Evolutionary conservation across 345 rosid genomes (phyloP).

Genomic region (Eucalyptus tenuipes): DNA sequence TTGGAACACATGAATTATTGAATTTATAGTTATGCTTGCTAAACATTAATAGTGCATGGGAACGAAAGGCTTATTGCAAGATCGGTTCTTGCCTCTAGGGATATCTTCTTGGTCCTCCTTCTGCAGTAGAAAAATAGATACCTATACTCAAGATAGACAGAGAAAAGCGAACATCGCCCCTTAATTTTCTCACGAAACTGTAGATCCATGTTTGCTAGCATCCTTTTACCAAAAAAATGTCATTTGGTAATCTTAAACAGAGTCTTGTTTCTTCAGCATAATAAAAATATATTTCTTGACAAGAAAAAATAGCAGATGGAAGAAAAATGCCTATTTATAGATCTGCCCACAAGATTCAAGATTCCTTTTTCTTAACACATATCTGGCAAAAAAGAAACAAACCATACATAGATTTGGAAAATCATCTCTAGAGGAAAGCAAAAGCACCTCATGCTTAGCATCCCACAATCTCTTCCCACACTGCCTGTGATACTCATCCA

Average conservation of each 20-base stretch:
- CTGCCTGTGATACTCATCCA: constrained; percentile 69
- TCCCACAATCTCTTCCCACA: constrained; percentile 88
- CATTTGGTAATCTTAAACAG: background rate
- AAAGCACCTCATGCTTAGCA: constrained; percentile 86
- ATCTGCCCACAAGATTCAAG: background rate
- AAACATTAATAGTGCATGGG: background rate
- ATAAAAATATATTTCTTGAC: background rate
- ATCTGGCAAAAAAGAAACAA: background rate
- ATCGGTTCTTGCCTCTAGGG: constrained; percentile 11
- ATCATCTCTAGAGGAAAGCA: background rate
- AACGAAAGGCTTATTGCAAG: constrained; percentile 12
- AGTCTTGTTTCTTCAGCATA: background rate
- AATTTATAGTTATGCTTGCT: background rate
- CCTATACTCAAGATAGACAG: background rate
- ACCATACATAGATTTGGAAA: background rate
- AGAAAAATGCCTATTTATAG: background rate
- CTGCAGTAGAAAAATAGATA: background rate
- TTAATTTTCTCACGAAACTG: constrained; percentile 55
- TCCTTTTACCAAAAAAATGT: constrained; percentile 20
- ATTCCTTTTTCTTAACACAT: background rate
- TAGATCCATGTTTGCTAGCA: constrained; percentile 23
- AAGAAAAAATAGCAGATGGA: background rate
- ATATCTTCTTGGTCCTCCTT: background rate
- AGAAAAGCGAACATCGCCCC: constrained; percentile 12
- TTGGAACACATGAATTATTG: background rate